Base-by-base conservation (phyloP, 139 green algal species). In the Eudorina sp. region DNA sequence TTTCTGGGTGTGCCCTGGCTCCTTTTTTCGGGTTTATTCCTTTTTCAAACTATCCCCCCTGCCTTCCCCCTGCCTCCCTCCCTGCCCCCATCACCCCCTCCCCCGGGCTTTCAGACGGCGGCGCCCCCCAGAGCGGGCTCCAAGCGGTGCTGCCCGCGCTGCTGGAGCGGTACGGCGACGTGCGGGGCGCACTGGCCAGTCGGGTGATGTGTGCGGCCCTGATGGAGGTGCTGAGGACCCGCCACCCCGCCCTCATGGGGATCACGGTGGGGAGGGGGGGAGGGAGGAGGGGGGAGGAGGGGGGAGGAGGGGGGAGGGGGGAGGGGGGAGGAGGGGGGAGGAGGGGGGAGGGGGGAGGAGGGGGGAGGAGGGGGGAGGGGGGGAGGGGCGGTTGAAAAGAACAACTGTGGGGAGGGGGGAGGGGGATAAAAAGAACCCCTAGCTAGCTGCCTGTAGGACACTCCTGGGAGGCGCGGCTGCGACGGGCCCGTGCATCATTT, bases 71-170 rank as follows among this genome's bases (percentile, higher is more conserved):
- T 1, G 40, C 36, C 70, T 36, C 41, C 70, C 9, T 53, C 72
- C 78, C 29, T 53, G 60, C 29, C 86, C 66, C 21, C 55, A 48
- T 72, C 38, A 43, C 27, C 46, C 27, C 25, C 41, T 23, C 29
- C n/a, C 62, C n/a, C 27, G 5, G 6, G 5, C 62, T 18, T 4
- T 1, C 41, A 79, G 70, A 43, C 40, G 70, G 11, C 6, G 70
- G 40, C 36, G 18, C 70, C 25, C 70, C 70, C 36, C 31, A 77
- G n/a, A 51, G 38, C 29, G 83, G 70, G 0, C 62, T 91, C 29
- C 73, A 89, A 60, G 83, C 60, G 7, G 74, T 89, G 27, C 66
- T 91, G 36, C 74, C 88, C 23, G 46, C 86, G 21, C 80, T 86
- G 88, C 36, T 89, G 69, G 89, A 92, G n/a, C 74, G 89, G 6